Evolutionary conservation across 139 green algal species (phyloP), one percentile per base, ranked within the genome.

Genomic region (Deuterostichococcus epilithicus): DNA sequence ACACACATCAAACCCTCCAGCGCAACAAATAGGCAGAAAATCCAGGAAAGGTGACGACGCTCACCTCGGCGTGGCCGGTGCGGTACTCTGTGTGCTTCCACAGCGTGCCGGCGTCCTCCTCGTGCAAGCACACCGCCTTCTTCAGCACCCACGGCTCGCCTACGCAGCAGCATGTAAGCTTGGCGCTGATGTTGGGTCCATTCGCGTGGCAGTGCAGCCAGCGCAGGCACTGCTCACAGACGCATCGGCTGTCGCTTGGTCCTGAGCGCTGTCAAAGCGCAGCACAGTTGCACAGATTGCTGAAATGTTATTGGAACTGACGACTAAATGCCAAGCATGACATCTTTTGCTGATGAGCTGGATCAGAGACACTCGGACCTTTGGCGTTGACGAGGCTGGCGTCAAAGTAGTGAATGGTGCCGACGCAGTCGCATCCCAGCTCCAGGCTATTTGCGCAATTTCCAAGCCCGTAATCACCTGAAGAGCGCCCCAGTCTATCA

Each of bases 61-160:
- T 28, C 68, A 91, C 76, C 69, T 84, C 76, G 26, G 70, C 69
- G 26, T 81, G 37, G 20, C 79, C 83, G 86, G 80, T 86, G 37
- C 87, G 81, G 67, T 85, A 92, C 68, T 94, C 89, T 18, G 88
- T 45, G 78, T 96, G 91, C 86, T 97, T 97, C 92, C 92, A 96
- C 70, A 92, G 78, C 30, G 94, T 81, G 37, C 91, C 92, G 23
- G 86, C 76, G 76, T 96, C 91, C 83, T 97, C 92, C 85, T 96
- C 91, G 68, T 96, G 90, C 78, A 96, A 81, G 85, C 91, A 96
- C 30, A 96, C 73, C 1, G 83, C 86, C 52, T 94, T 94, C 28
- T 76, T 72, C 5, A 95, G 84, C 34, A 79, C 76, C 33, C 87
- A 67, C 3, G 86, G 44, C 58, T 85, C 82, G 20, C 90, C 88